Base-by-base conservation (phyloP, 192 early-diverging fungal genomes). In the Dissophora globulifera region DNA sequence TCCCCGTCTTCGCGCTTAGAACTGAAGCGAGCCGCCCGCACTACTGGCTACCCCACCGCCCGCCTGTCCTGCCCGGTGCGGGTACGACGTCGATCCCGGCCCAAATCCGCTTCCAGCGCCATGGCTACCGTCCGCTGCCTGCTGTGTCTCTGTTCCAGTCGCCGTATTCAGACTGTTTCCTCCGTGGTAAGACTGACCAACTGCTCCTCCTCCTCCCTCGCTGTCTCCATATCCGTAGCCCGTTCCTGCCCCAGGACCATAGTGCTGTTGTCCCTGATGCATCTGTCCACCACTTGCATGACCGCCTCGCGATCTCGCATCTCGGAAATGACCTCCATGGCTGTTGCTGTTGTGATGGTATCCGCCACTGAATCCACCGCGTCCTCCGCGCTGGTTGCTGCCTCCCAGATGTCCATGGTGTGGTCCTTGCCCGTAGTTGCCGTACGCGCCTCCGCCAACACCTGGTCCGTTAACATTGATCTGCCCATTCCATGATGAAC, bases 401-500 rank as follows among this genome's bases (percentile, higher is more conserved):
- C 19, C 32, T 13, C 1, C 48, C 35, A 6, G 15, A 15, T 29
- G 29, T n/a, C 27, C 45, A n/a, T 30, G 33, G 27, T 62, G 59
- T 19, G 46, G 45, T 26, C 25, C 17, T 20, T 38, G 42, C 48
- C 50, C 48, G 20, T 50, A 62, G 31, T 25, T 13, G 16, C 35
- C 48, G 41, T 41, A 38, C 4, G 31, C 4, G 17, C 59, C 59
- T 27, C 4, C 17, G 17, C 33, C 45, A 17, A 47, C 54, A 23
- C 9, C 11, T 13, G 19, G 54, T 4, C 51, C 62, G 33, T 55
- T 65, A 7, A 26, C 13, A 40, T 26, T 55, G 31, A 47, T 47
- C 20, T 52, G 51, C 30, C 62, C 52, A 47, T 33, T 55, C 65
- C 65, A 67, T 1, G 65, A 67, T 8, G 46, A 43, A 16, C 35